Evolutionary conservation across 495 filamentous ascomycete genomes (phyloP).

Genomic region (Choiromyces venosus): DNA sequence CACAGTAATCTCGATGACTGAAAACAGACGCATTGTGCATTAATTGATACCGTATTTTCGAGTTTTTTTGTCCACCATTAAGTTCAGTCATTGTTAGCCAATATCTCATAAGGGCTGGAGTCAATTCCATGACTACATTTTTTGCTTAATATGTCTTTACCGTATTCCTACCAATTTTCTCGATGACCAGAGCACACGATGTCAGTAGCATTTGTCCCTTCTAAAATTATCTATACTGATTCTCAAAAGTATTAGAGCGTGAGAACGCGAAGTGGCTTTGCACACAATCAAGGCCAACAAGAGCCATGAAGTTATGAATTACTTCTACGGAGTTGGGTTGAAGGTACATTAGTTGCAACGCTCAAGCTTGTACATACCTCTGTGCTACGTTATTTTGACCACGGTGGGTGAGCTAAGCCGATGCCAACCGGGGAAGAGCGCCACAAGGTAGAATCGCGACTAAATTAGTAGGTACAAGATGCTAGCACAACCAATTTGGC

Average conservation of each 20-base stretch:
- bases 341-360: no score
- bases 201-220: no score
- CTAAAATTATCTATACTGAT: no score
- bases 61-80: neutral
- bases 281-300: no score
- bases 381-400: no score
- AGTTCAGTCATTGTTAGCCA: neutral
- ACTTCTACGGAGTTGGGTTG: no score
- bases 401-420: neutral
- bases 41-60: neutral
- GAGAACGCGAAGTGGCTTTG: no score
- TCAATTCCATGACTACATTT: no score
- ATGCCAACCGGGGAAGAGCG: neutral
- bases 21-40: neutral
- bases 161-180: neutral
- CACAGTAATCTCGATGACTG: neutral
- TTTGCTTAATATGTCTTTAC: no score
- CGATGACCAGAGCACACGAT: neutral
- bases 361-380: no score
- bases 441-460: neutral
- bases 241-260: no score
- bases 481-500: neutral
- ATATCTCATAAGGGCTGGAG: neutral
- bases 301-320: no score
- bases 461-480: neutral